Evolutionary conservation across 129 eudicot species (phyloP), one percentile per base, ranked within the genome.

Genomic region (Gnaphalium uliginosum): DNA sequence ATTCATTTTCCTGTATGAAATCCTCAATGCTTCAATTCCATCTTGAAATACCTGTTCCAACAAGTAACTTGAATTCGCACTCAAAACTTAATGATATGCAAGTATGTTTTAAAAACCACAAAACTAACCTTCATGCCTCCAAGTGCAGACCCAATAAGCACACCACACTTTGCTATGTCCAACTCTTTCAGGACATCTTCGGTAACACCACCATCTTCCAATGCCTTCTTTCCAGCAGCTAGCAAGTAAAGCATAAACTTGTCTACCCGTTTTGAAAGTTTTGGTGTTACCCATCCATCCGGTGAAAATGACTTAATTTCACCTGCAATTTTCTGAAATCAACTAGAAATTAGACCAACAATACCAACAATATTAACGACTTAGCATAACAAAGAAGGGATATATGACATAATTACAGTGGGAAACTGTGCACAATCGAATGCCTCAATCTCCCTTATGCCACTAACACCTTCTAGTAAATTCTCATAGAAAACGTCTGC

Each of bases 1-100:
- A 78, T 90, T 93, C 96, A 93, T 93, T 86, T 93, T 93, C 87
- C 37, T 93, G 86, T 90, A 90, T 17, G 98, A 93, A 76, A 93
- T 63, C 81, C 90, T 82, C 53, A 93, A 83, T 27, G 98, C 98
- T 83, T 93, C 98, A 76, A 93, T 85, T 57, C 87, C 98, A 76
- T 93, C 98, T 76, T 82, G 83, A 74, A 93, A 93, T 43, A 90
- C 87, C 98, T 93, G 80, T 46, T 50, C 0, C 39, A 53, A 69
- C 62, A 59, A 41, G 21, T 41, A 58, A 5, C 37, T 23, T 21
- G 41, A 35, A 68, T 30, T 57, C 26, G 9, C 48, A 30, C 0
- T 37, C 22, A 27, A 50, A 65, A 54, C 1, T 19, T 11, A 32
- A 29, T 2, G 21, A 23, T 74, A 39, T 30, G 26, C 8, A 43